Evolutionary conservation across 2,329 filamentous ascomycete species (phyloP), one percentile per base, ranked within the genome.

Genomic region (Colletotrichum orbiculare): DNA sequence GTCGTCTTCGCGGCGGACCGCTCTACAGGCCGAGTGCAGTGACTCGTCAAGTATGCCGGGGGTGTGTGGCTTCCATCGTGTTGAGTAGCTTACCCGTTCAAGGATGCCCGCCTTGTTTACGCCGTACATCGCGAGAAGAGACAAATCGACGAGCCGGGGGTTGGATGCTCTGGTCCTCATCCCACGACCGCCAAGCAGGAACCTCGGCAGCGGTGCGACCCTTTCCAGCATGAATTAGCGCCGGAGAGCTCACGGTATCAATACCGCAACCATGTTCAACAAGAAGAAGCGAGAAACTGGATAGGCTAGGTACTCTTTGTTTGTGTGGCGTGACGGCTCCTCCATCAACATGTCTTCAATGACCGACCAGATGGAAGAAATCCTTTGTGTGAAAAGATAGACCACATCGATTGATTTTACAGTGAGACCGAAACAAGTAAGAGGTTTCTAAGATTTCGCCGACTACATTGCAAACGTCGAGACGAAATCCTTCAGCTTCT

Each of bases 11-110:
- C 13, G 11, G n/a, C 34, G 9, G 38, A n/a, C 25, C 11, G 12
- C 39, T 37, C 52, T 50, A 42, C 53, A 12, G 52, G 42, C 33
- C 52, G 6, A 8, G 9, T 45, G 61, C 49, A 60, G 25, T 15
- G 11, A 4, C 8, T 34, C 6, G 10, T 39, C 37, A 35, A 15
- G 43, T 7, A 7, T 17, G 43, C 25, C 42, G 15, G 8, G 17
- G 11, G 4, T 10, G 39, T 25, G 7, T n/a, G 52, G 9, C 39
- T 13, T 37, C 10, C 15, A 45, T 7, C 8, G 6, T 6, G 3
- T 2, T 46, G 2, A 25, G 25, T 25, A 25, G 25, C 25, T 25
- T 25, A 25, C 25, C 25, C 25, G 25, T 25, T 25, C 25, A 25
- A 25, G 4, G 3, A 25, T 25, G 25, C 1, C 25, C 25, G 25